phyloP scores from a whole-genome alignment of 2,329 filamentous ascomycete species.

The Colletotrichum orchidophilum region DNA sequence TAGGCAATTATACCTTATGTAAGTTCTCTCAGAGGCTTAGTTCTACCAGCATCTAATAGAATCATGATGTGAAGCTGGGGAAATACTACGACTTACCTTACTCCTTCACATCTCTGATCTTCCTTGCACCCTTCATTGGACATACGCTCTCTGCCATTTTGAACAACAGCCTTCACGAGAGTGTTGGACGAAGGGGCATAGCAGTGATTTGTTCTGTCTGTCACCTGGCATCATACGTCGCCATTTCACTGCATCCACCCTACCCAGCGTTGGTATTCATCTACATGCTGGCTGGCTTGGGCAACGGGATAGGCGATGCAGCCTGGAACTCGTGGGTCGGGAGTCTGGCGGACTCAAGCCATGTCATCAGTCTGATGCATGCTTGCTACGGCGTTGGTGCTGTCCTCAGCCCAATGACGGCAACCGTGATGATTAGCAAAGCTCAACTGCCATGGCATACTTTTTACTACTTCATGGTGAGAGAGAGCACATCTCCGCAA shows the following conservation, averaged over 20 bases:
- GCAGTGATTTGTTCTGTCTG: constrained; percentile 70
- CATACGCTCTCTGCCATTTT: constrained; percentile 70
- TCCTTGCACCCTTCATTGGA: constrained; percentile 72
- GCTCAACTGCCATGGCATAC: constrained; percentile 69
- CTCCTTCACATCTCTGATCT: constrained; percentile 71
- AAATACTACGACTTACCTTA: constrained; percentile 69
- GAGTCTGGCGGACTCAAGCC: constrained; percentile 73
- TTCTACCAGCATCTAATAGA: neutral
- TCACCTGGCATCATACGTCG: constrained; percentile 71
- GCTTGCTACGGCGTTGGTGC: constrained; percentile 78
- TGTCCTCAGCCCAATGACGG: constrained; percentile 73
- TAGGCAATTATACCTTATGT: constrained; percentile 52
- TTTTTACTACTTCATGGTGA: constrained; percentile 78
- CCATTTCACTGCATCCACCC: constrained; percentile 73
- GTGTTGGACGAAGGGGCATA: constrained; percentile 75
- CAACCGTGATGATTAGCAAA: constrained; percentile 76
- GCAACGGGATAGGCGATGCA: constrained; percentile 73
- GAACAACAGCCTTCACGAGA: constrained; percentile 72
- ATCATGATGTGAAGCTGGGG: neutral
- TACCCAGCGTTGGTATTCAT: constrained; percentile 74
- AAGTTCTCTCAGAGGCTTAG: constrained; percentile 8
- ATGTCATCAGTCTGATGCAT: constrained; percentile 77
- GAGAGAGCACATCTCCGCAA: constrained; percentile 38
- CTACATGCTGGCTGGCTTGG: constrained; percentile 73
- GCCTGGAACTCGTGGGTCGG: constrained; percentile 71